A percentile compares a stretch with the other conserved stretches of the same genome.
Evolutionary conservation across 73 alveolate species (phyloP).

Genomic region (Tetrahymena malaccensis): DNA sequence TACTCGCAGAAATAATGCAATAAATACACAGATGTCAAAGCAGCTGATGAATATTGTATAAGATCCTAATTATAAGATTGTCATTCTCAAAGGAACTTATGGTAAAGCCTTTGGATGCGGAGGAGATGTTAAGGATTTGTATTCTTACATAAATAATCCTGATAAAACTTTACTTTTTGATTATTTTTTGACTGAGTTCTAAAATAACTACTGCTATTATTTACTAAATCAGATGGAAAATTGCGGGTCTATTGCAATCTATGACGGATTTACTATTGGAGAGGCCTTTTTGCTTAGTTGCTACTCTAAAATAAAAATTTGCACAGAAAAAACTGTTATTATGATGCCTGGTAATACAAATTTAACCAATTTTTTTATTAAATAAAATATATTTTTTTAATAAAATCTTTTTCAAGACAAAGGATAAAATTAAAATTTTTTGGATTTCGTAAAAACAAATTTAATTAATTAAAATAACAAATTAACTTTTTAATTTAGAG

Average conservation of each 20-base stretch:
- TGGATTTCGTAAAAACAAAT: no score
- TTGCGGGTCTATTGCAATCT: background rate
- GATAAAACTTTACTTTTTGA: background rate
- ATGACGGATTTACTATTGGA: background rate
- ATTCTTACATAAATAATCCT: background rate
- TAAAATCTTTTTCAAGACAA: background rate
- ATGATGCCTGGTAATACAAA: background rate
- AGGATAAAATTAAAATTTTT: background rate
- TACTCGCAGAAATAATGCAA: background rate
- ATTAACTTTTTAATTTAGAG: background rate
- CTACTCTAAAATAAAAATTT: background rate
- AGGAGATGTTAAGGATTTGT: background rate
- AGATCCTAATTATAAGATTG: background rate
- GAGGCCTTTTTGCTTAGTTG: background rate
- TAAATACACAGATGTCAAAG: background rate
- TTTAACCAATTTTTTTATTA: background rate
- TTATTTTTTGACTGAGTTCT: background rate
- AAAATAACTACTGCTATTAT: background rate
- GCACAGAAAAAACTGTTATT: background rate
- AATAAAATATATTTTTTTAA: no score
- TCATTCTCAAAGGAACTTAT: background rate
- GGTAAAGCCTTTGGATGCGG: background rate
- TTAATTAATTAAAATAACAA: background rate
- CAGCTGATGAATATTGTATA: background rate
- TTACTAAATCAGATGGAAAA: background rate